Evolutionary conservation across 2,329 filamentous ascomycete species (phyloP), one percentile per base, ranked within the genome.

Genomic region (Colletotrichum limetticola): DNA sequence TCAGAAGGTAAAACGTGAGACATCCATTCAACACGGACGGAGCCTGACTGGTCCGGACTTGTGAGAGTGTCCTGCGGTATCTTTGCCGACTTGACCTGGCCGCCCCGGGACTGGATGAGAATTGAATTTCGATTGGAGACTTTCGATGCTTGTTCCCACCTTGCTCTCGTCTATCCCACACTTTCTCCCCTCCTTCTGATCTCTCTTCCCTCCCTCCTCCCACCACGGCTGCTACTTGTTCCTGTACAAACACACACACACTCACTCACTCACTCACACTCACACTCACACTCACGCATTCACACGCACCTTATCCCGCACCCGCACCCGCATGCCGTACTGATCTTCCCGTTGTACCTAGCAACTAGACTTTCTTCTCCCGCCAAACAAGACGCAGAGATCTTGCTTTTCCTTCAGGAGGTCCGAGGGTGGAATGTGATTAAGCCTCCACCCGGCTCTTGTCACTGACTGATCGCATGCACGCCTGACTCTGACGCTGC

Each of bases 361-460:
- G 70, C 70, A 72, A 72, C 70, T 72, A 70, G 60, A 72, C 26
- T 70, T 70, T 35, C 70, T 65, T 70, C 66, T 72, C 66, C 70
- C 56, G 66, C 70, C 53, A 61, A 64, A 46, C 62, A 65, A 55
- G 42, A 59, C 66, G 49, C 70, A 70, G 62, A 68, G 59, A 70
- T 61, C 57, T 72, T 70, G 60, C 66, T 72, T 72, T 72, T 72
- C 68, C 65, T 52, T 66, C 11, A 68, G 30, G 55, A 66, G 69
- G 69, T 72, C 72, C 69, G 69, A 68, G 72, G 65, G 72, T 72
- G 69, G 72, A 68, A 74, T 66, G 60, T 67, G 65, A 68, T 69
- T 68, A 74, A 66, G 60, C 67, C 37, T 60, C 68, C 64, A 56
- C 71, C 61, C 63, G 55, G 69, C 65, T 69, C 49, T 65, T 55